Evolutionary conservation across 306 rosid genomes (phyloP).

Genomic region (Cucumis hystrix): DNA sequence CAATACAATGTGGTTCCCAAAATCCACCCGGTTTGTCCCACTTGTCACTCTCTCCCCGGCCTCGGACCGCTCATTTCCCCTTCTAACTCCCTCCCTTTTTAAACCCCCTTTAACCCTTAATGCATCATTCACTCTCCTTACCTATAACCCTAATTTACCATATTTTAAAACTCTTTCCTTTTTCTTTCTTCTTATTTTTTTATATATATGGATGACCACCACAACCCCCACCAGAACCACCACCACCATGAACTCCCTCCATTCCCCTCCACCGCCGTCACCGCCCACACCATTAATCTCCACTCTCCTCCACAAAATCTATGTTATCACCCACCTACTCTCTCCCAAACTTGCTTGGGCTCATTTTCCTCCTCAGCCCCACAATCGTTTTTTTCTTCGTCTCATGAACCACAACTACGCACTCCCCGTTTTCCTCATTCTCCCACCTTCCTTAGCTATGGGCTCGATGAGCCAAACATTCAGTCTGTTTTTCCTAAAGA

Average conservation of each 20-base stretch:
- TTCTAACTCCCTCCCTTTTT: background rate
- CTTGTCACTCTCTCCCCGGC: conserved; percentile 25
- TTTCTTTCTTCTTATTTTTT: too few species aligned
- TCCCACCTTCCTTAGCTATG: background rate
- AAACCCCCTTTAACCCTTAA: background rate
- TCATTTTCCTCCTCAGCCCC: background rate
- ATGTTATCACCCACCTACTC: background rate
- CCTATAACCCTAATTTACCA: too few species aligned
- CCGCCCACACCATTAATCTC: background rate
- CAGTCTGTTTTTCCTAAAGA: background rate
- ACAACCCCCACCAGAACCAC: background rate
- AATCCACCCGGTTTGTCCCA: conserved; percentile 25
- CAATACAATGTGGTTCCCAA: conserved; percentile 17
- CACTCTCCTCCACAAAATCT: background rate
- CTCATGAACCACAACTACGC: background rate
- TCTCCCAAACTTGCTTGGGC: background rate
- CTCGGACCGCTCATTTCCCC: background rate
- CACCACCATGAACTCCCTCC: background rate
- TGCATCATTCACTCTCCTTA: too few species aligned
- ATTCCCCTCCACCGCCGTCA: background rate
- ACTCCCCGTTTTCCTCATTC: background rate
- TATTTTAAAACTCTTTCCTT: background rate
- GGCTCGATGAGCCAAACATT: background rate
- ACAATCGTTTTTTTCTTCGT: background rate
- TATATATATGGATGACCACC: conserved; percentile 14